Conservation (phyloP, 1,139 yeast genomes). For the Pichia sp. region DNA sequence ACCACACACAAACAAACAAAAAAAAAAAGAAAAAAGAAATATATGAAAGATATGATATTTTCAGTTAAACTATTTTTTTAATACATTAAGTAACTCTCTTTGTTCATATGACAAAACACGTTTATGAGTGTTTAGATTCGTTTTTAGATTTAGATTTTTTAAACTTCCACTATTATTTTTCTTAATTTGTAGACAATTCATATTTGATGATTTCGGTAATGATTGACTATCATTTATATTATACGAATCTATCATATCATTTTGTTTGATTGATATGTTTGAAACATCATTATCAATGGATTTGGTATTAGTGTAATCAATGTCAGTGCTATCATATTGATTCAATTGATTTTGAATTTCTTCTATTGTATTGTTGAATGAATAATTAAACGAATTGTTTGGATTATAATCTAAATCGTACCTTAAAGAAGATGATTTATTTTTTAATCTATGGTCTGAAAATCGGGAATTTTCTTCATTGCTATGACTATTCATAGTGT, state of each 20-base stretch:
- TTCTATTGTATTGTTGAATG: conserved; percentile 27
- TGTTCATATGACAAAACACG: conserved; percentile 45
- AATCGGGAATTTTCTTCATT: not conserved
- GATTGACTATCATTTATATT: not conserved
- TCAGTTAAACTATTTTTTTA: conserved; percentile 22
- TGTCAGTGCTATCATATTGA: conserved; percentile 9
- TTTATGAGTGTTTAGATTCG: conserved; percentile 11
- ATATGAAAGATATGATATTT: not conserved
- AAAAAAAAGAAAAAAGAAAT: not conserved
- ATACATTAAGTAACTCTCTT: conserved; percentile 39
- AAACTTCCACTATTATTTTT: not conserved
- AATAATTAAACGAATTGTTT: conserved; percentile 27
- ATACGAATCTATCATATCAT: not conserved
- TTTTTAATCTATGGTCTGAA: not conserved
- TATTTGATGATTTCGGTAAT: not conserved
- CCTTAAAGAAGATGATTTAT: not conserved
- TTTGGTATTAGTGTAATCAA: no score
- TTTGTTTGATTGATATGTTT: not conserved
- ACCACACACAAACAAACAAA: not conserved
- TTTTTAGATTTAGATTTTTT: not conserved
- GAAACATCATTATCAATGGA: not conserved
- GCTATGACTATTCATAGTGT: not conserved
- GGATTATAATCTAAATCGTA: conserved; percentile 23
- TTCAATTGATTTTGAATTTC: conserved; percentile 28
- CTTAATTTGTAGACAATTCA: not conserved